A percentile compares a stretch with the other conserved stretches of the same genome.
These are phyloP conservation scores for Ogataea paraovalis DNA, from an alignment of 805 yeast genomes.

Conservation along the genomic window DNA sequence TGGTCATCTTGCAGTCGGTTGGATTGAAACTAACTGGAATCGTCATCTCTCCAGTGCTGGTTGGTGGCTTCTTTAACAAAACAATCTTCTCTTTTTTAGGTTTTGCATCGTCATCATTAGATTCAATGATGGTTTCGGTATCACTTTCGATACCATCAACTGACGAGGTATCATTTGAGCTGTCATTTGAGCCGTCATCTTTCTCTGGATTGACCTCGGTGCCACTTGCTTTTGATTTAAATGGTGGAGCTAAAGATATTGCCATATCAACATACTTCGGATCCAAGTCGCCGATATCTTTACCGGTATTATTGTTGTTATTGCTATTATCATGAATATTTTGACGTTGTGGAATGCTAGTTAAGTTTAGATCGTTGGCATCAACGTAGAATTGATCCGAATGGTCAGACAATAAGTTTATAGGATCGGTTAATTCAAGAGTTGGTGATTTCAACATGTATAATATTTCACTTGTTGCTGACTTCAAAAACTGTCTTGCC, in stretches of 20 bases:
- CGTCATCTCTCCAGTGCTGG: background rate
- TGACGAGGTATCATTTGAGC: constrained; percentile 2
- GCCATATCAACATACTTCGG: constrained; percentile 19
- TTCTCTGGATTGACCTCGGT: background rate
- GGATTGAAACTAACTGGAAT: constrained; percentile 12
- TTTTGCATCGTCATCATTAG: constrained; percentile 8
- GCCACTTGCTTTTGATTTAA: constrained; percentile 7
- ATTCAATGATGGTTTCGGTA: constrained; percentile 18
- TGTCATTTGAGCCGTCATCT: background rate
- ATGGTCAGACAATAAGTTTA: constrained; percentile 19
- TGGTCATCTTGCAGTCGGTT: constrained; percentile 10
- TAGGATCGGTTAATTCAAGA: constrained; percentile 28
- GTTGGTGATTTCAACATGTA: constrained; percentile 33
- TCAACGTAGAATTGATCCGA: constrained; percentile 11
- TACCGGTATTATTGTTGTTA: constrained; percentile 3
- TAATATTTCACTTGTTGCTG: constrained; percentile 35
- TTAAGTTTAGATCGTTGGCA: constrained; percentile 1
- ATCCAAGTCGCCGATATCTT: constrained; percentile 8
- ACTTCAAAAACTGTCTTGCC: constrained; percentile 32
- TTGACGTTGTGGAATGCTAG: background rate
- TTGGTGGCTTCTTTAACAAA: constrained; percentile 7
- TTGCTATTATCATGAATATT: constrained; percentile 2
- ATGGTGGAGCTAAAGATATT: constrained; percentile 22
- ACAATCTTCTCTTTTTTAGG: constrained; percentile 2
- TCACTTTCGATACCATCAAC: constrained; percentile 16